Evolutionary conservation across 208 protist genomes (phyloP), one percentile per base, ranked within the genome.

Genomic region (Leishmania lainsoni): DNA sequence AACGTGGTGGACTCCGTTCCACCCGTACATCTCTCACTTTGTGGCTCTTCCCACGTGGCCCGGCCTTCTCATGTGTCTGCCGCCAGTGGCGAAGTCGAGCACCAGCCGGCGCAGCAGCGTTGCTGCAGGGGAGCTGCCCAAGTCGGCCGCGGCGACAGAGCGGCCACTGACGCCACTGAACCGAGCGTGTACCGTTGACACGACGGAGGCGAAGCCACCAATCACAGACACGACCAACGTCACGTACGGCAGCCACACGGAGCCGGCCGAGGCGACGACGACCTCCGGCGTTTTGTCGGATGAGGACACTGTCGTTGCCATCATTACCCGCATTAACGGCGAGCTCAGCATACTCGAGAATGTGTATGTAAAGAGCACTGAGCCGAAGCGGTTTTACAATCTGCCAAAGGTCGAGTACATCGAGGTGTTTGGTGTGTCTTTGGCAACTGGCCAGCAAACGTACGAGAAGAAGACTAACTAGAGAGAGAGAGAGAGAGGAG

Each of bases 331-430:
- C 54, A 78, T 95, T 16, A 84, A 72, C 49, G 83, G 86, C 51
- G 76, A 89, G 77, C 72, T 94, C 71, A 93, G 89, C 75, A 81
- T 96, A 20, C 35, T 93, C 39, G 84, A 87, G 75, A 86, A 77
- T 49, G 86, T 94, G 10, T 96, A 93, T 75, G 90, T 96, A 45
- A 86, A 83, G 77, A 91, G 87, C 76, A 89, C 88, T 54, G 93
- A 96, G 78, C 92, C 92, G 5, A 94, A 94, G 83, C 90, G 84
- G 54, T 94, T 96, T 71, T 94, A 91, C 71, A 89, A 95, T 63
- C 79, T 96, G 75, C 93, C 93, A 0, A 89, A 81, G 39, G 93
- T 96, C 14, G 87, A 94, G 79, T 96, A 94, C 78, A 89, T 96
- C 74, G 93, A 95, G 75, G 76, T 89, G 39, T 93, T 92, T 77